phyloP scores from a whole-genome alignment of 2,329 filamentous ascomycete genomes.

The Camillea tinctor region DNA sequence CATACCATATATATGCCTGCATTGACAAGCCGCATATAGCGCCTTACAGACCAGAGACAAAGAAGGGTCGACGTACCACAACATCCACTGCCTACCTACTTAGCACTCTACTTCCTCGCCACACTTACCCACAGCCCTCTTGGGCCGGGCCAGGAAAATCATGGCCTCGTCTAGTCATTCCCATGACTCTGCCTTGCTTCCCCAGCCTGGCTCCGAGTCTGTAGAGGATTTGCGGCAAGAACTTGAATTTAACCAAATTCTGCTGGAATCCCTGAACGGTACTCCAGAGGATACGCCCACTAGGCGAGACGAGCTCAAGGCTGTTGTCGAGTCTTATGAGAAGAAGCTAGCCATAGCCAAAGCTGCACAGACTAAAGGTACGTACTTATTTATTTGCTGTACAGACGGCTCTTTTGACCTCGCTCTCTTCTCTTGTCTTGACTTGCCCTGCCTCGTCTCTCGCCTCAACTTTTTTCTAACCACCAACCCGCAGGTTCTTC shows the following conservation, averaged over 20 bases:
- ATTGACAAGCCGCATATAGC: background rate
- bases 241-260: conserved; percentile 7
- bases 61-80: conserved; percentile 1
- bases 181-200: background rate
- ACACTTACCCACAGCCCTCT: background rate
- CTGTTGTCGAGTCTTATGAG: conserved; percentile 1
- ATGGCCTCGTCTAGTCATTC: conserved; percentile 7
- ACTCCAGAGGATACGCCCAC: conserved; percentile 6
- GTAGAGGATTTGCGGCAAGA: conserved; percentile 6
- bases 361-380: conserved; percentile 2
- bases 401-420: background rate
- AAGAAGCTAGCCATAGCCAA: conserved; percentile 5
- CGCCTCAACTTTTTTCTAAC: background rate
- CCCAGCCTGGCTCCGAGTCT: conserved; percentile 1
- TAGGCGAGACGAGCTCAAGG: conserved; percentile 5
- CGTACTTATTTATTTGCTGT: background rate
- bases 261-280: conserved; percentile 8
- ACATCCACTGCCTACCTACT: background rate
- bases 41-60: conserved; percentile 1
- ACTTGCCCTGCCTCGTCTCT: background rate
- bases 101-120: background rate
- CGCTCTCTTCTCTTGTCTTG: background rate
- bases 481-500: background rate
- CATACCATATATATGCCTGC: background rate
- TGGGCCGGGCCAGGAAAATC: background rate